These are phyloP conservation scores for Gentiana straminea DNA, from an alignment of 257 asterid species.

Conservation along the genomic window DNA sequence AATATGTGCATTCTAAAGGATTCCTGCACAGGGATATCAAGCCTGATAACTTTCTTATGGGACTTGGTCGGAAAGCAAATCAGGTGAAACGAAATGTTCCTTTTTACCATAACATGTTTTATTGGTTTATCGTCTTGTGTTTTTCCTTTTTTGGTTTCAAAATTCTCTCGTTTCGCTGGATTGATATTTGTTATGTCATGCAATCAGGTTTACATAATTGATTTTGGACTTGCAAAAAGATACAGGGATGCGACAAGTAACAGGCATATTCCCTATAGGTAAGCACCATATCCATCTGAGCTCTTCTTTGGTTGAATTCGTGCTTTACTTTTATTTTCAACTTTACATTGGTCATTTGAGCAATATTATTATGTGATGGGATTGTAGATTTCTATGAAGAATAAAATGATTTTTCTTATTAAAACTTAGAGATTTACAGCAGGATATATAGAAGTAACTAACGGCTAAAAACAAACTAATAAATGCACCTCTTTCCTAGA, in stretches of 20 bases:
- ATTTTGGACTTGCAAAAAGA: conserved; percentile 88
- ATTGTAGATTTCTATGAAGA: no score
- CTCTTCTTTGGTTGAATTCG: no score
- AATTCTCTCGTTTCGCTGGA: background rate
- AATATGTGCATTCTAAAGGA: conserved; percentile 39
- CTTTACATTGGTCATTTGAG: no score
- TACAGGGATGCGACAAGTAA: conserved; percentile 55
- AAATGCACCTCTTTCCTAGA: no score
- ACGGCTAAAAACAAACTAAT: no score
- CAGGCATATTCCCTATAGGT: conserved; percentile 85
- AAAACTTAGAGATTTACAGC: no score
- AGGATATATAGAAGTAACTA: no score
- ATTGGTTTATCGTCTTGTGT: no score
- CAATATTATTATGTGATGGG: no score
- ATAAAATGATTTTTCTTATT: no score
- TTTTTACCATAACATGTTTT: background rate
- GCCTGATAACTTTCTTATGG: conserved; percentile 43
- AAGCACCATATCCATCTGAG: no score
- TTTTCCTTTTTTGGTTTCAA: background rate
- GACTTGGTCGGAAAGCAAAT: conserved; percentile 38
- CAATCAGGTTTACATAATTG: conserved; percentile 62
- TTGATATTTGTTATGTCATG: background rate
- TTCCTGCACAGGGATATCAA: conserved; percentile 34
- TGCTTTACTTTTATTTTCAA: no score
- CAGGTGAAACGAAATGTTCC: conserved; percentile 17